These are phyloP conservation scores for Papiliotrema laurentii DNA, from an alignment of 1,284 basidiomycete species.

Conservation along the genomic window DNA sequence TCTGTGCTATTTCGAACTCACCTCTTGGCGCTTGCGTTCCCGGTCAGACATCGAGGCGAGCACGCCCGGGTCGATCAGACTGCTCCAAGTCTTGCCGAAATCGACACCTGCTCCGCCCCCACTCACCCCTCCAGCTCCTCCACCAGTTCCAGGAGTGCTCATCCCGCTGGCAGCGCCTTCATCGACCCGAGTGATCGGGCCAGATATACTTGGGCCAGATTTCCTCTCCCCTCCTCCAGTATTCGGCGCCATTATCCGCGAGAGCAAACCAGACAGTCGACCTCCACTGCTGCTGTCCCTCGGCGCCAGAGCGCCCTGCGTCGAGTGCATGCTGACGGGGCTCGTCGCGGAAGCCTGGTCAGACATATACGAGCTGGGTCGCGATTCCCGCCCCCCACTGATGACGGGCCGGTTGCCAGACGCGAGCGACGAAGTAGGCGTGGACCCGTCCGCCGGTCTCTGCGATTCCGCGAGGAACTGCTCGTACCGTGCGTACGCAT, in stretches of 20 bases:
- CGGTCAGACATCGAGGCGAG: slow-evolving; percentile 67
- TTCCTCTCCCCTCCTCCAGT: slow-evolving; percentile 6
- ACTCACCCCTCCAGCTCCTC: slow-evolving; percentile 6
- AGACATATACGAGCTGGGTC: not conserved
- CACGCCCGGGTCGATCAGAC: slow-evolving; percentile 75
- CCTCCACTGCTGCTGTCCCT: slow-evolving; percentile 12
- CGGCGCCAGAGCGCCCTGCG: not conserved
- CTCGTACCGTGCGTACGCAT: slow-evolving; percentile 88
- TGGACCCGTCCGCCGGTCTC: slow-evolving; percentile 7
- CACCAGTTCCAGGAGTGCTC: not conserved
- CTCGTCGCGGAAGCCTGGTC: not conserved
- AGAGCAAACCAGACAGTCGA: slow-evolving; percentile 31
- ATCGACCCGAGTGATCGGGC: slow-evolving; percentile 39
- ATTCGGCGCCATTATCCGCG: slow-evolving; percentile 17
- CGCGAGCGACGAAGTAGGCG: not conserved
- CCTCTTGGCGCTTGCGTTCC: slow-evolving; percentile 85
- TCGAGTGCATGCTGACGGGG: not conserved
- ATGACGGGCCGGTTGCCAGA: no score
- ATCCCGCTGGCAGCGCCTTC: not conserved
- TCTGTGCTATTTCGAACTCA: slow-evolving; percentile 40
- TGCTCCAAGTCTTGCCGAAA: slow-evolving; percentile 73
- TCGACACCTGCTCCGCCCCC: slow-evolving; percentile 1
- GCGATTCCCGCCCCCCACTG: slow-evolving; percentile 3
- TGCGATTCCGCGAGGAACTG: slow-evolving; percentile 59
- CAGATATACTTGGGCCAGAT: slow-evolving; percentile 35